These are phyloP conservation scores for Murraya koenigii DNA, from an alignment of 345 rosid genomes.

Conservation along the genomic window DNA sequence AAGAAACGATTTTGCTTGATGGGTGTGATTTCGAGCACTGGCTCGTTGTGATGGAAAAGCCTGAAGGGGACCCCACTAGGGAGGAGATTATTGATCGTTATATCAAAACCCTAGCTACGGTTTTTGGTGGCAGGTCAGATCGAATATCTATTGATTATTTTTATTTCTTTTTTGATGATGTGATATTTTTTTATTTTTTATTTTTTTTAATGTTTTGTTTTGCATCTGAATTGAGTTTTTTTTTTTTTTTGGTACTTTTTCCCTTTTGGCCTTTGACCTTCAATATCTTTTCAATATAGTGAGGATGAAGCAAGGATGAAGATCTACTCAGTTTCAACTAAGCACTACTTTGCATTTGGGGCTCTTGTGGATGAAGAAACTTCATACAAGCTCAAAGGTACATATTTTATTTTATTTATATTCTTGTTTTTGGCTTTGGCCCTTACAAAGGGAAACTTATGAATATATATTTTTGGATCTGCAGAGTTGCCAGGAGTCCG, in stretches of 20 bases:
- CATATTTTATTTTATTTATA: background rate
- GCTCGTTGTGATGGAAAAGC: constrained; percentile 83
- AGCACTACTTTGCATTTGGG: constrained; percentile 83
- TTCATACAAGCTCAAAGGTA: constrained; percentile 78
- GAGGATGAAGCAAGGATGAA: constrained; percentile 92
- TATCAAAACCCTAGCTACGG: constrained; percentile 64
- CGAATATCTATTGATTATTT: background rate
- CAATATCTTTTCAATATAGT: constrained; percentile 25
- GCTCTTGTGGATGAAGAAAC: constrained; percentile 74
- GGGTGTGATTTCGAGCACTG: constrained; percentile 96
- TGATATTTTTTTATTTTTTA: background rate
- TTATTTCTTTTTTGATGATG: background rate
- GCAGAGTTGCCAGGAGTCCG: constrained; percentile 78
- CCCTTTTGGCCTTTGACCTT: background rate
- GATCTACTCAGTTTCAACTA: constrained; percentile 77
- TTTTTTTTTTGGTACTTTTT: background rate
- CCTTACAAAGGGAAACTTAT: background rate
- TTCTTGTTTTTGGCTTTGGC: background rate
- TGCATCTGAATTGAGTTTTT: background rate
- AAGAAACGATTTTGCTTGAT: constrained; percentile 88
- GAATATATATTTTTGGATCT: too few species aligned
- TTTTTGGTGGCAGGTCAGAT: constrained; percentile 80
- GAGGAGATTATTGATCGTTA: constrained; percentile 82
- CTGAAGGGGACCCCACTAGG: constrained; percentile 62
- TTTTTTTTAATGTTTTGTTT: background rate